A percentile compares a stretch with the other conserved stretches of the same genome.
phyloP scores from a whole-genome alignment of 2,329 filamentous ascomycete genomes.

The Byssochlamys sp. region DNA sequence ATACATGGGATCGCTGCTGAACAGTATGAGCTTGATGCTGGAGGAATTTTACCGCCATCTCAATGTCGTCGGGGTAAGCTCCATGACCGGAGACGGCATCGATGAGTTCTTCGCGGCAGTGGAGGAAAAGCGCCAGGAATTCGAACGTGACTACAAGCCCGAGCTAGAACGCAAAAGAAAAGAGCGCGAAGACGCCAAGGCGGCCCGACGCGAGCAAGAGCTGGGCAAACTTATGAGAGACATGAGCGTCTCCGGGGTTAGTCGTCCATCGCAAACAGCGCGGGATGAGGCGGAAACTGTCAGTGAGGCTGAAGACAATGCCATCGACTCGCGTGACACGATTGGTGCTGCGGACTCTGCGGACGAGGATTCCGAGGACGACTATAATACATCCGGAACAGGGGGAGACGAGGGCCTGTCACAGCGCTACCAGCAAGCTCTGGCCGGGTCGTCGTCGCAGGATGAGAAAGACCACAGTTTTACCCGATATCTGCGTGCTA shows the following conservation, averaged over 20 bases:
- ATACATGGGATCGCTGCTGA: slow-evolving; percentile 91
- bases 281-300: slow-evolving; percentile 33
- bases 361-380: slow-evolving; percentile 46
- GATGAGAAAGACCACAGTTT: slow-evolving; percentile 43
- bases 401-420: slow-evolving; percentile 58
- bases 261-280: slow-evolving; percentile 15
- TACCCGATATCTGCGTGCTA: slow-evolving; percentile 38
- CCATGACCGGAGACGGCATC: slow-evolving; percentile 82
- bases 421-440: slow-evolving; percentile 65
- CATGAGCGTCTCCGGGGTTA: slow-evolving; percentile 55
- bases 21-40: slow-evolving; percentile 94
- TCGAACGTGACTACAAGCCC: slow-evolving; percentile 79
- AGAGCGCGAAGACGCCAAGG: slow-evolving; percentile 67
- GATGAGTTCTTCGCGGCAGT: slow-evolving; percentile 91
- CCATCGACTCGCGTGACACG: slow-evolving; percentile 30
- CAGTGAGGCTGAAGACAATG: slow-evolving; percentile 44
- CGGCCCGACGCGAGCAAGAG: slow-evolving; percentile 64
- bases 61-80: slow-evolving; percentile 83
- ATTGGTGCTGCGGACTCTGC: slow-evolving; percentile 40
- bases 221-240: slow-evolving; percentile 89
- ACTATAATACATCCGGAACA: slow-evolving; percentile 51
- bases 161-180: slow-evolving; percentile 71
- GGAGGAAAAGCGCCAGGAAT: slow-evolving; percentile 75
- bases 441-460: slow-evolving; percentile 46
- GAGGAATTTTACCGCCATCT: slow-evolving; percentile 96